phyloP scores from a whole-genome alignment of 2,329 filamentous ascomycete species.

The Colletotrichum limetticola region DNA sequence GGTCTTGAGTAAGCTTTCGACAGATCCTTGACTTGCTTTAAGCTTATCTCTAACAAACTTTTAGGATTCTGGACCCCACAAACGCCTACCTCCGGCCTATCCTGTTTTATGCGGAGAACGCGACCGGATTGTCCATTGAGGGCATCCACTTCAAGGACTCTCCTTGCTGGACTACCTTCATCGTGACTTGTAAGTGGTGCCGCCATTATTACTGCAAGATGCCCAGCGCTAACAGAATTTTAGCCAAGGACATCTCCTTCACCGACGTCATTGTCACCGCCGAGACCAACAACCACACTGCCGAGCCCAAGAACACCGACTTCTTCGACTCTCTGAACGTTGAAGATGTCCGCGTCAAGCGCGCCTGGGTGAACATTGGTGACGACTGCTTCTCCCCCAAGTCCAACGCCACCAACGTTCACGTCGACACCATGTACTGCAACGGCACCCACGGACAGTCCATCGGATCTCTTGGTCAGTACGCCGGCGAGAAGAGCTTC shows the following conservation, averaged over 20 bases:
- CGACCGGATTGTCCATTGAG: slow-evolving; percentile 65
- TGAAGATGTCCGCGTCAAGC: slow-evolving; percentile 34
- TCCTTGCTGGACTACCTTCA: slow-evolving; percentile 71
- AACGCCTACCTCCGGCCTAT: slow-evolving; percentile 68
- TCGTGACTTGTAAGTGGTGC: slow-evolving; percentile 59
- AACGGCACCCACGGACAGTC: slow-evolving; percentile 70
- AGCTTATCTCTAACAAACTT: not conserved
- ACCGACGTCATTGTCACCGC: slow-evolving; percentile 65
- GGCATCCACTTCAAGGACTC: slow-evolving; percentile 70
- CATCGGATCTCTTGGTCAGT: slow-evolving; percentile 70
- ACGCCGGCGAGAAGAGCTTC: slow-evolving; percentile 55
- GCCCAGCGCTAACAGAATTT: not conserved
- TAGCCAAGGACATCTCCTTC: slow-evolving; percentile 60
- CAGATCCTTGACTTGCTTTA: not conserved
- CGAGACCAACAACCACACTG: slow-evolving; percentile 68
- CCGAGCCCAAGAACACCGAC: slow-evolving; percentile 72
- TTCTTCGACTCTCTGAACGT: slow-evolving; percentile 37
- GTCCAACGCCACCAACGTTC: slow-evolving; percentile 68
- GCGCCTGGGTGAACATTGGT: slow-evolving; percentile 64
- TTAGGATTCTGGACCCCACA: slow-evolving; percentile 56
- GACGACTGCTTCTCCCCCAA: slow-evolving; percentile 75
- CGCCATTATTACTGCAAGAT: no score
- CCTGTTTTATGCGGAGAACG: slow-evolving; percentile 69
- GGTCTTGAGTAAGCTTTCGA: slow-evolving; percentile 31
- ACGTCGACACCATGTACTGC: slow-evolving; percentile 69